Evolutionary conservation across 2,329 filamentous ascomycete genomes (phyloP).

Genomic region (Exophiala dermatitidis): DNA sequence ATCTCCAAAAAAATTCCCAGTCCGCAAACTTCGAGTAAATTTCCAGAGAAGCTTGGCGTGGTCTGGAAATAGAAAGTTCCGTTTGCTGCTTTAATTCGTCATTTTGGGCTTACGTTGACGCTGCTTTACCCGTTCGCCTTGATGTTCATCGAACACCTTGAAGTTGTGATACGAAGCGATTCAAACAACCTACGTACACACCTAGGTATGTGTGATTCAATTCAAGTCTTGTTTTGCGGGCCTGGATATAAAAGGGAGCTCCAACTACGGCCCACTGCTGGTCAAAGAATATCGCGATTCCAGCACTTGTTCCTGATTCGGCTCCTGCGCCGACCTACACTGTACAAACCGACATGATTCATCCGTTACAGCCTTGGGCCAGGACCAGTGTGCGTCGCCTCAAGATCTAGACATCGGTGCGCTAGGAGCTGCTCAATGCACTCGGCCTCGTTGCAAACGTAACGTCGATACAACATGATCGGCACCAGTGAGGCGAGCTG

Average conservation of each 20-base stretch:
- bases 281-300: too few relatives aligned
- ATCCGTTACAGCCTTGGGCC: not conserved
- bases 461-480: not conserved
- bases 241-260: too few relatives aligned
- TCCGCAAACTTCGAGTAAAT: not conserved
- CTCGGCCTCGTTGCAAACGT: not conserved
- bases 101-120: not conserved
- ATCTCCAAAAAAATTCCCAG: not conserved
- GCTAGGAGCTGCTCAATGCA: not conserved
- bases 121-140: not conserved
- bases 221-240: too few relatives aligned
- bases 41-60: not conserved
- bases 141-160: too few relatives aligned
- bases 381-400: not conserved
- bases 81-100: not conserved
- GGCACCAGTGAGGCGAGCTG: not conserved
- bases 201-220: too few relatives aligned
- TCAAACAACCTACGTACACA: too few relatives aligned
- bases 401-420: not conserved
- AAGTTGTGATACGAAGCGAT: too few relatives aligned
- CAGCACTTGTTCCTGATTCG: too few relatives aligned
- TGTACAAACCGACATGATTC: too few relatives aligned
- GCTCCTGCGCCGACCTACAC: not conserved
- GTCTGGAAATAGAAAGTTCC: not conserved
- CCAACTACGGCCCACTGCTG: too few relatives aligned